These are phyloP conservation scores for Termitomyces sp. DNA, from an alignment of 768 basidiomycete species.

Conservation along the genomic window DNA sequence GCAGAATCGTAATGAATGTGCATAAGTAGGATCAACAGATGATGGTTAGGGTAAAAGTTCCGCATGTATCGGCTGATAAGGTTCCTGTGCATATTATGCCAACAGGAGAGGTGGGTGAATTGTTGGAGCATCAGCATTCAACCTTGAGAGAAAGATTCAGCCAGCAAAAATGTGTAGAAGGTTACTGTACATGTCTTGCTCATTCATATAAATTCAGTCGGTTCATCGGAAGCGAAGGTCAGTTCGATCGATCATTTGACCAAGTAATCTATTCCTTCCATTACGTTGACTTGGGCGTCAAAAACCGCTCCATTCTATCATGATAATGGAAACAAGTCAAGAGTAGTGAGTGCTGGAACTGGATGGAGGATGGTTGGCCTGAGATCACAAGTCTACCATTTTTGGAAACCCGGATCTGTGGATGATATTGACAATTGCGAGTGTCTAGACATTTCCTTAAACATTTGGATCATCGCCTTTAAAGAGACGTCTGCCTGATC, in stretches of 20 bases:
- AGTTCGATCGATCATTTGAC: neutral
- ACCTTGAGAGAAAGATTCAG: neutral
- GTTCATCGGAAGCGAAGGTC: neutral
- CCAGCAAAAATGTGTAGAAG: neutral
- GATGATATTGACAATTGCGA: neutral
- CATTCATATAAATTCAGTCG: neutral
- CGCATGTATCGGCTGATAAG: neutral
- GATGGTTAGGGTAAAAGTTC: neutral
- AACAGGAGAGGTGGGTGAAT: neutral
- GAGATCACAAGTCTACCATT: neutral
- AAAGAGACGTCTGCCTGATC: neutral
- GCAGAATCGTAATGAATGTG: neutral
- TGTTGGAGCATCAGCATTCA: neutral
- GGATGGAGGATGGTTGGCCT: neutral
- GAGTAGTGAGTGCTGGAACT: neutral
- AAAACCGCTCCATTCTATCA: neutral
- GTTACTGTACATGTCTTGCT: neutral
- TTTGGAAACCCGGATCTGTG: conserved; percentile 1
- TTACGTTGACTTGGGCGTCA: neutral
- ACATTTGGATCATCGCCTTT: neutral
- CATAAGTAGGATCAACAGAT: neutral
- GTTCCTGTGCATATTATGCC: neutral
- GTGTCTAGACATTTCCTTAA: neutral
- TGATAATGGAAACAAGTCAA: neutral
- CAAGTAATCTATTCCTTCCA: neutral